A percentile compares a stretch with the other conserved stretches of the same genome.
phyloP scores from a whole-genome alignment of 495 filamentous ascomycete species.

The Astrocystis sublimbata region DNA sequence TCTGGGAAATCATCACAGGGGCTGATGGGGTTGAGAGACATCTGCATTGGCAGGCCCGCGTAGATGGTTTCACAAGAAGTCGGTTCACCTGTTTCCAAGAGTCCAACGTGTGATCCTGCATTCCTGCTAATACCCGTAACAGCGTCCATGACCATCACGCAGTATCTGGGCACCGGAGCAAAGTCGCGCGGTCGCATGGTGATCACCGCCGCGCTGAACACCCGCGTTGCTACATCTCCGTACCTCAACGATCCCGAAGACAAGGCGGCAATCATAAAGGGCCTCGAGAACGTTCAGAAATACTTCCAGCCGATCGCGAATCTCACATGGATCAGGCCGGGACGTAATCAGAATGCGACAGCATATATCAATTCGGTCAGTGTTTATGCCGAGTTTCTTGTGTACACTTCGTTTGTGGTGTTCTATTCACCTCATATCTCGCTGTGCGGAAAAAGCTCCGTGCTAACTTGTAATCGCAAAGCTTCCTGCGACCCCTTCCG shows the following conservation, averaged over 20 bases:
- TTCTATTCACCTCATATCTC: conserved; percentile 3
- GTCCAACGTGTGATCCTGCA: too few species aligned
- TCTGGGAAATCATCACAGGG: conserved; percentile 50
- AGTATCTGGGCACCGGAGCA: conserved; percentile 57
- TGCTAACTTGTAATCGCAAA: conserved; percentile 10
- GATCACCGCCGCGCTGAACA: conserved; percentile 50
- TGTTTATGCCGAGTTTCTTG: too few species aligned
- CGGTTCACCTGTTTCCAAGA: not conserved
- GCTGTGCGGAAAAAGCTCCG: not conserved
- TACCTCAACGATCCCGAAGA: conserved; percentile 47
- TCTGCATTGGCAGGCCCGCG: conserved; percentile 56
- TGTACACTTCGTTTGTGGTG: not conserved
- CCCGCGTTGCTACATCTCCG: conserved; percentile 43
- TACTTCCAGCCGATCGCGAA: conserved; percentile 49
- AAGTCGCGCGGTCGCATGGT: conserved; percentile 53
- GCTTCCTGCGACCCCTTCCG: conserved; percentile 38
- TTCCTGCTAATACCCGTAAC: not conserved
- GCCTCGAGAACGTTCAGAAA: conserved; percentile 55
- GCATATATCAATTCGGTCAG: conserved; percentile 48
- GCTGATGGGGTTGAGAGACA: conserved; percentile 58
- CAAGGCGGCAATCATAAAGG: conserved; percentile 31
- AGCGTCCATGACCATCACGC: conserved; percentile 51
- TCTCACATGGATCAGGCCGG: conserved; percentile 52
- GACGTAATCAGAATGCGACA: conserved; percentile 46
- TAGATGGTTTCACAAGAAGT: conserved; percentile 45